These are phyloP conservation scores for Sclerotinia minor DNA, from an alignment of 2,329 filamentous ascomycete genomes.

Conservation along the genomic window DNA sequence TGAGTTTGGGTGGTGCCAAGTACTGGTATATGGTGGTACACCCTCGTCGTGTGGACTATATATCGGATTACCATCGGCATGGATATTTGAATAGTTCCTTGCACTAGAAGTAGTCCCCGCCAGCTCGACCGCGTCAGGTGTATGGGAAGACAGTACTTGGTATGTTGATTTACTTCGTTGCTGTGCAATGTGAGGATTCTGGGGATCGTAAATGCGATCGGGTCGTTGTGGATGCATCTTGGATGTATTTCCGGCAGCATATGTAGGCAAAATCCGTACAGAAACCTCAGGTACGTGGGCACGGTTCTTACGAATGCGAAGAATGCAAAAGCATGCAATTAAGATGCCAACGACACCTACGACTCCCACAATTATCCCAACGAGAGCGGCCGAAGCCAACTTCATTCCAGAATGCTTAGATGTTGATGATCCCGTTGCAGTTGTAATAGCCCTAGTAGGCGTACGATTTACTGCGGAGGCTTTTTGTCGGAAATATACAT, in stretches of 20 bases:
- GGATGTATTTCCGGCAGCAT: conserved; percentile 7
- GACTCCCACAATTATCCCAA: conserved; percentile 47
- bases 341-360: background rate
- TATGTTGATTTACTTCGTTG: background rate
- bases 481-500: conserved; percentile 54
- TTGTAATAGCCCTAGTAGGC: conserved; percentile 48
- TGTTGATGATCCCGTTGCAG: conserved; percentile 37
- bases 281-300: conserved; percentile 17
- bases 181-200: conserved; percentile 24
- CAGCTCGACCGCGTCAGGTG: conserved; percentile 8
- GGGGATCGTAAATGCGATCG: conserved; percentile 26
- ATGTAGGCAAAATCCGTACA: conserved; percentile 13
- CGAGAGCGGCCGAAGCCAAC: conserved; percentile 46
- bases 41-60: background rate
- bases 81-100: background rate
- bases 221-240: conserved; percentile 23
- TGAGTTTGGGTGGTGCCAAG: conserved; percentile 16
- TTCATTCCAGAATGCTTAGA: conserved; percentile 19
- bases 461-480: conserved; percentile 50
- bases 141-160: conserved; percentile 14
- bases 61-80: background rate
- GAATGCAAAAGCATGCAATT: conserved; percentile 39
- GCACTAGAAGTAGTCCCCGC: conserved; percentile 8
- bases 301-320: conserved; percentile 34
- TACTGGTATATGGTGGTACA: background rate